phyloP scores from a whole-genome alignment of 768 basidiomycete species.

The Omphalotus guepiniiformis region DNA sequence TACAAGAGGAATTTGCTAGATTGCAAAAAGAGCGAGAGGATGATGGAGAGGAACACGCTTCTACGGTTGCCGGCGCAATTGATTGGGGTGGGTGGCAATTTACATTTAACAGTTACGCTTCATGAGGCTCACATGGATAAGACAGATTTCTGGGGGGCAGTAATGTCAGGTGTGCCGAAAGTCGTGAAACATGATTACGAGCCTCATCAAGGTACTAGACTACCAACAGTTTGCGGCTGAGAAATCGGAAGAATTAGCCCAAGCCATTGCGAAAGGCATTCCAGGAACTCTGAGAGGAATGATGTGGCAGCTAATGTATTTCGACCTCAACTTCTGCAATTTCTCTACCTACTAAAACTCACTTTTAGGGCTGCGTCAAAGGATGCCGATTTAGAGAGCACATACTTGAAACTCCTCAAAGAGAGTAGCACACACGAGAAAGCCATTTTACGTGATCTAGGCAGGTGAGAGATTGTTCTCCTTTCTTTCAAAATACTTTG shows the following conservation, averaged over 20 bases:
- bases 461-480: conserved; percentile 46
- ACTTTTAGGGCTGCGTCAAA: conserved; percentile 84
- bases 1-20: conserved; percentile 74
- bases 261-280: conserved; percentile 90
- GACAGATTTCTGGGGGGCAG: conserved; percentile 91
- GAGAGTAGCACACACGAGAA: conserved; percentile 89
- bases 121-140: neutral
- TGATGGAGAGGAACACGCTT: conserved; percentile 24
- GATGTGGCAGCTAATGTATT: conserved; percentile 94
- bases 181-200: too few relatives aligned
- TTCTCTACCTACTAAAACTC: conserved; percentile 10
- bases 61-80: conserved; percentile 40
- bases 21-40: conserved; percentile 54
- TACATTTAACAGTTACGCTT: neutral
- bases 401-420: conserved; percentile 79
- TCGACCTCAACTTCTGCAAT: too few relatives aligned
- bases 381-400: conserved; percentile 76
- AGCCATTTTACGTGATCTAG: conserved; percentile 88
- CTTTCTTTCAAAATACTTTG: conserved; percentile 11
- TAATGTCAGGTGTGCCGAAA: conserved; percentile 81
- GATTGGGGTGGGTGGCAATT: conserved; percentile 61
- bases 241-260: conserved; percentile 72
- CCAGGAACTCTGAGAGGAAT: conserved; percentile 86
- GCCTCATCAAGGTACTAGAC: too few relatives aligned
- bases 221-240: conserved; percentile 86